These are phyloP conservation scores for Colletotrichum trifolii DNA, from an alignment of 2,329 filamentous ascomycete genomes.

Conservation along the genomic window DNA sequence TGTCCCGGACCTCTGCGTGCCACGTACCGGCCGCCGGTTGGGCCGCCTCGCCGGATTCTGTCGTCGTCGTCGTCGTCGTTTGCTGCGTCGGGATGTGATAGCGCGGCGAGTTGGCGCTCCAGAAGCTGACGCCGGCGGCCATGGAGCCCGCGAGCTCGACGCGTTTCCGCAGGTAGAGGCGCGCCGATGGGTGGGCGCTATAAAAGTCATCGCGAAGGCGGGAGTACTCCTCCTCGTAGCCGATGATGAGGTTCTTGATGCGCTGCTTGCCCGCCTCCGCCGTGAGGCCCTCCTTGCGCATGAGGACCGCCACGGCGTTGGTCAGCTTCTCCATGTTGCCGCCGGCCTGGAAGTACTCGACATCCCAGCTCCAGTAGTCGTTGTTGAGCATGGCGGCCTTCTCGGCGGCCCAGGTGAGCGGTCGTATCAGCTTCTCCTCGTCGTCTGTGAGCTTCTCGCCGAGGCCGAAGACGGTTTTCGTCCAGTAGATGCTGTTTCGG, in stretches of 20 bases:
- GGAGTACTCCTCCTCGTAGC: conserved; percentile 7
- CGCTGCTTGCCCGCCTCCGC: conserved; percentile 8
- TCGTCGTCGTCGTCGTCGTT: too few species aligned
- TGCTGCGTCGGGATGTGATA: conserved; percentile 6
- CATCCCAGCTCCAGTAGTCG: conserved; percentile 9
- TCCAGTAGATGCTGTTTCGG: conserved; percentile 1
- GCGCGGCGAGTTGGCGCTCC: conserved; percentile 7
- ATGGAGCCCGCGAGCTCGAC: conserved; percentile 16
- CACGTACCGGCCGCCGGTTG: too few species aligned
- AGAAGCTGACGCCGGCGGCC: conserved; percentile 12
- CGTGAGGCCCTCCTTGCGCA: neutral
- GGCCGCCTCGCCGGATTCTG: too few species aligned
- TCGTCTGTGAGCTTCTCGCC: conserved; percentile 6
- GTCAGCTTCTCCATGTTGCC: conserved; percentile 6
- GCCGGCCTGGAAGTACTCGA: conserved; percentile 5
- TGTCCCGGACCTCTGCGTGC: too few species aligned
- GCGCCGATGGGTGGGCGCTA: neutral
- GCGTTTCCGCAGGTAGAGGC: conserved; percentile 5
- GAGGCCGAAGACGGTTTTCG: neutral
- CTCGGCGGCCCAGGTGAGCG: neutral
- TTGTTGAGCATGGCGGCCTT: conserved; percentile 4
- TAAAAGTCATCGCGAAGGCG: conserved; percentile 1
- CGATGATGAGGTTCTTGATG: conserved; percentile 7
- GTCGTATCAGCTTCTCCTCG: neutral
- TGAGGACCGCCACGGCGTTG: conserved; percentile 8